Percentiles rank a stretch among this genome's conserved stretches.
phyloP scores from a whole-genome alignment of 2,329 filamentous ascomycete genomes.

The Colletotrichum sansevieriae region DNA sequence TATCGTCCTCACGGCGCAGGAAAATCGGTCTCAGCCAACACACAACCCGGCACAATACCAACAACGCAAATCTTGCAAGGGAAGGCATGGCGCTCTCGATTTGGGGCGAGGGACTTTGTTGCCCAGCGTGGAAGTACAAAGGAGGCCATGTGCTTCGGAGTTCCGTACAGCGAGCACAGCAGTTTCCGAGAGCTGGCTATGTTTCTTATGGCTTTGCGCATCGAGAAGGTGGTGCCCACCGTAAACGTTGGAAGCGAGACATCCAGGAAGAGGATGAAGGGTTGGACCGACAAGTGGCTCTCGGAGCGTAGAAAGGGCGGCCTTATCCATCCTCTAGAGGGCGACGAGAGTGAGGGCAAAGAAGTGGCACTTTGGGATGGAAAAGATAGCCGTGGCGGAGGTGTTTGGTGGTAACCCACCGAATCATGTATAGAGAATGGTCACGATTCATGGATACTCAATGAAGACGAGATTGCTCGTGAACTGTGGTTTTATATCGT shows the following conservation, averaged over 20 bases:
- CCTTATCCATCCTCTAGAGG: slow-evolving; percentile 60
- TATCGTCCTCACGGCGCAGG: slow-evolving; percentile 76
- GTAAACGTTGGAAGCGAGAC: slow-evolving; percentile 81
- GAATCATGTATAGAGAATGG: background rate
- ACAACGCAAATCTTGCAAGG: slow-evolving; percentile 66
- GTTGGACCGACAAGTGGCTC: slow-evolving; percentile 74
- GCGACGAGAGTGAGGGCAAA: slow-evolving; percentile 50
- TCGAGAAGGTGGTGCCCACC: slow-evolving; percentile 92
- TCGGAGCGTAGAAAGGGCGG: slow-evolving; percentile 69
- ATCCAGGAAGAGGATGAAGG: slow-evolving; percentile 71
- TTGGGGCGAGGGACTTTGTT: slow-evolving; percentile 77
- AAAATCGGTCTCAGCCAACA: slow-evolving; percentile 67
- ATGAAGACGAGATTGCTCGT: background rate
- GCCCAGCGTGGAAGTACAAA: slow-evolving; percentile 87
- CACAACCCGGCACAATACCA: slow-evolving; percentile 62
- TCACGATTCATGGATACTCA: slow-evolving; percentile 16
- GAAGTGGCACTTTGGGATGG: slow-evolving; percentile 53
- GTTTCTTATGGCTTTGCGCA: slow-evolving; percentile 88
- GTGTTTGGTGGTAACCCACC: slow-evolving; percentile 54
- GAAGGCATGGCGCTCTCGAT: slow-evolving; percentile 81
- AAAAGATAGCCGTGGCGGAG: slow-evolving; percentile 54
- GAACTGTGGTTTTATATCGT: slow-evolving; percentile 7
- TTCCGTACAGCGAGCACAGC: slow-evolving; percentile 96
- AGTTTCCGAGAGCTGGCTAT: slow-evolving; percentile 94
- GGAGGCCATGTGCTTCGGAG: slow-evolving; percentile 89